These are phyloP conservation scores for Ehretia macrophylla DNA, from an alignment of 257 asterid genomes.

Conservation along the genomic window DNA sequence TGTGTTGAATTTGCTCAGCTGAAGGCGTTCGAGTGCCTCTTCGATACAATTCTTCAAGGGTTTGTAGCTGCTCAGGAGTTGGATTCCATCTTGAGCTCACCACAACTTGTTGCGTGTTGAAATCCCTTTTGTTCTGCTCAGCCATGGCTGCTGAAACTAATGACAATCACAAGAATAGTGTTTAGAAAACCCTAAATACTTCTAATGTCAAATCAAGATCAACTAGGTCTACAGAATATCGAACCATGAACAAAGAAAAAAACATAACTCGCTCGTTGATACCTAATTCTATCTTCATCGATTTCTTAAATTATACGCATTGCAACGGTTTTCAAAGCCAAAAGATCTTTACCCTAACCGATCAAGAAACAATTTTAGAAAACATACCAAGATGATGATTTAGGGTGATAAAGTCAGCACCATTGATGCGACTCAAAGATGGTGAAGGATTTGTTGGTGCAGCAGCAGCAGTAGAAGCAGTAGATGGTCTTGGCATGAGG, in stretches of 20 bases:
- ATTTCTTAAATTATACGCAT: neutral
- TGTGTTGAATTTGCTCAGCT: constrained; percentile 89
- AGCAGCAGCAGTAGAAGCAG: constrained; percentile 10
- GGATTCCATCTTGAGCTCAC: constrained; percentile 97
- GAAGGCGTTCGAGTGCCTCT: constrained; percentile 83
- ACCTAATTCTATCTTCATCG: no score
- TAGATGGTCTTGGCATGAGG: constrained; percentile 50
- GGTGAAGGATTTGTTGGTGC: constrained; percentile 36
- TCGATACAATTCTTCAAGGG: constrained; percentile 72
- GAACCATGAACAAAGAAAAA: no score
- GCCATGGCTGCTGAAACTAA: constrained; percentile 39
- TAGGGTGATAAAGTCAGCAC: constrained; percentile 56
- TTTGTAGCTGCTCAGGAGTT: constrained; percentile 84
- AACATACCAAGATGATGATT: constrained; percentile 64
- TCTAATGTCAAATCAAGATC: no score
- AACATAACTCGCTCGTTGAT: no score
- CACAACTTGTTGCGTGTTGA: constrained; percentile 62
- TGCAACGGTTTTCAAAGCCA: neutral
- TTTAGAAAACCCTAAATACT: neutral
- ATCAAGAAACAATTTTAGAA: neutral
- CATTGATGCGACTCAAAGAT: constrained; percentile 41
- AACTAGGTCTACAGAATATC: no score
- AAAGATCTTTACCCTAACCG: neutral
- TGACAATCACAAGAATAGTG: neutral
- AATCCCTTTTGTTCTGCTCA: constrained; percentile 65